Evolutionary conservation across 2,329 filamentous ascomycete species (phyloP), one percentile per base, ranked within the genome.

Genomic region (Lachnellula cervina): DNA sequence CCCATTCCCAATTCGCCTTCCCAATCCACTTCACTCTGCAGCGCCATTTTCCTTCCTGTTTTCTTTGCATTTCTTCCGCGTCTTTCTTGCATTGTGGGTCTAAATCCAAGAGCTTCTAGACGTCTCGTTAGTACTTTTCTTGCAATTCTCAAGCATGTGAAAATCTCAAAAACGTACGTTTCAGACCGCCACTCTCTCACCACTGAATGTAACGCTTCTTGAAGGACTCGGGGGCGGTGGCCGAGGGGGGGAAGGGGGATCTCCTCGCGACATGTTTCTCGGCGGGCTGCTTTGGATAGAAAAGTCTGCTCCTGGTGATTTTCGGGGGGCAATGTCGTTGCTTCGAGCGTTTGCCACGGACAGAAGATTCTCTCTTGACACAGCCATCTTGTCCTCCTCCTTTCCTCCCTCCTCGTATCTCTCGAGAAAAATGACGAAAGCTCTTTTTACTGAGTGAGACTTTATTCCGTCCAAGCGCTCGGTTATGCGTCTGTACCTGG

Each of bases 191-290:
- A 35, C 21, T 53, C 49, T 40, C 56, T 46, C 14, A 23, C 47
- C 17, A 56, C 5, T 21, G 6, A 32, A 49, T 9, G 50, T 38
- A 14, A 62, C n/a, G 5, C 44, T 55, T 53, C 52, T 55, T 2
- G 70, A 62, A 37, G 71, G 62, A 54, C 70, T 73, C 8, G 72
- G 72, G 19, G 72, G 72, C 8, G 72, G 72, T 43, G 70, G 71
- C 16, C 72, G 72, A 17, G 72, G 70, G 55, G 72, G 72, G 17
- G 69, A 71, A 21, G 72, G 71, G 17, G 73, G 71, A 52, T 72
- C 69, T 49, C 66, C 69, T 63, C 70, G 68, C 19, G 71, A 72
- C 62, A 66, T 70, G 35, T 66, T 57, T 19, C 52, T 58, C 6
- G 49, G 45, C 28, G 46, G 38, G 17, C 46, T 52, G 28, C 23